Base-by-base conservation (phyloP, 306 rosid genomes). In the Rosa lucieae region DNA sequence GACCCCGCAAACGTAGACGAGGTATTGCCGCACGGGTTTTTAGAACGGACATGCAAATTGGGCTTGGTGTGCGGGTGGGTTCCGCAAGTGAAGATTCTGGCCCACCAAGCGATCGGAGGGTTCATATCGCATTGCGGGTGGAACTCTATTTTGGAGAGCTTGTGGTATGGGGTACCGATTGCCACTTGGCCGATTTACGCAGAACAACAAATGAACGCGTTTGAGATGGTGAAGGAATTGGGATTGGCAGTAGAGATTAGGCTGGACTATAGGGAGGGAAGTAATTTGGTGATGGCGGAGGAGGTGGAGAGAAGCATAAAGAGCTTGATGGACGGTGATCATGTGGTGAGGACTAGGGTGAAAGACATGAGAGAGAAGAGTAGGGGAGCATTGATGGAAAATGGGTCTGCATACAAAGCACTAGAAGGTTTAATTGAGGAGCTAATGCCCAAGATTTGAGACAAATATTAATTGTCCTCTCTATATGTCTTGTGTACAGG, bases 111-210 rank as follows among this genome's bases (percentile, higher is more conserved):
- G 0, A 44, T 87, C 0, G 91, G 93, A 3, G 96, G 93, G 0
- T 91, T 91, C 59, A 84, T 86, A 70, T 89, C 93, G 2, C 92
- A 89, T 6, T 91, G 91, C 23, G 92, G 96, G 10, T 91, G 96
- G 93, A 91, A 89, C 72, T 91, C 96, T 0, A 73, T 87, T 10
- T 21, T 91, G 37, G 96, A 89, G 75, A 89, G 96, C 66, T 51
- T 89, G 72, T 89, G 90, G 96, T 17, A 84, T 3, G 96, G 91
- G 0, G 89, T 91, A 13, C 87, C 86, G 0, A 32, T 91, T 76
- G 93, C 89, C 75, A 91, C 93, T 37, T 91, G 96, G 93, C 96
- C 90, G 2, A 4, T 89, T 17, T 85, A 86, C 5, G 90, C 88
- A 0, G 90, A 89, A 20, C 93, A 89, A 72, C 88, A 87, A 0